Evolutionary conservation across 257 asterid species (phyloP).

Genomic region (Voacanga thouarsii): DNA sequence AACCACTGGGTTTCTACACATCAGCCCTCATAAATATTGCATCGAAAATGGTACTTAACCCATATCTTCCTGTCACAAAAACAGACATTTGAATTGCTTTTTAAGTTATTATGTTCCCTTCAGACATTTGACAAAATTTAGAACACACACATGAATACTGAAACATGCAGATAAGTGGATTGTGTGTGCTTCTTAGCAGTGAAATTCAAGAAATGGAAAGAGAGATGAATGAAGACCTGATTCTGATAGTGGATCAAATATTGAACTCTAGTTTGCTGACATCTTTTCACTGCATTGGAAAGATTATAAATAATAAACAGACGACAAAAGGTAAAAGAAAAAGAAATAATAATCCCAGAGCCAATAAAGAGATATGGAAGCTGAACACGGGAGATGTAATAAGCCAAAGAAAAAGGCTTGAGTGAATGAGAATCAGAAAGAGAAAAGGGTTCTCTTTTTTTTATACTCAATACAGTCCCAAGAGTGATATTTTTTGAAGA

Average conservation of each 20-base stretch:
- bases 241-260: background rate
- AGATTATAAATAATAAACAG: background rate
- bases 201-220: background rate
- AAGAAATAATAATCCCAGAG: background rate
- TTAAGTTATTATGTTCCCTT: background rate
- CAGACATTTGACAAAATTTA: background rate
- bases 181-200: background rate
- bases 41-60: conserved; percentile 21
- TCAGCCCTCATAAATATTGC: conserved; percentile 16
- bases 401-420: background rate
- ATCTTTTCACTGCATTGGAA: background rate
- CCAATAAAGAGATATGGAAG: background rate
- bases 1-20: conserved; percentile 4
- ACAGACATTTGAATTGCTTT: background rate
- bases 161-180: background rate
- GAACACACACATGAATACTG: background rate
- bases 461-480: background rate
- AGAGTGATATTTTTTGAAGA: background rate
- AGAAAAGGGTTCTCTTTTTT: background rate
- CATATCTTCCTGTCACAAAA: conserved; percentile 28
- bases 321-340: background rate
- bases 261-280: background rate
- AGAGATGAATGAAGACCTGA: background rate
- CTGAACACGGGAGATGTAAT: background rate
- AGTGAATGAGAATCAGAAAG: too few relatives aligned